Percentiles rank a stretch among this genome's conserved stretches.
Evolutionary conservation across 495 filamentous ascomycete species (phyloP).

Genomic region (Daldinia concentrica): DNA sequence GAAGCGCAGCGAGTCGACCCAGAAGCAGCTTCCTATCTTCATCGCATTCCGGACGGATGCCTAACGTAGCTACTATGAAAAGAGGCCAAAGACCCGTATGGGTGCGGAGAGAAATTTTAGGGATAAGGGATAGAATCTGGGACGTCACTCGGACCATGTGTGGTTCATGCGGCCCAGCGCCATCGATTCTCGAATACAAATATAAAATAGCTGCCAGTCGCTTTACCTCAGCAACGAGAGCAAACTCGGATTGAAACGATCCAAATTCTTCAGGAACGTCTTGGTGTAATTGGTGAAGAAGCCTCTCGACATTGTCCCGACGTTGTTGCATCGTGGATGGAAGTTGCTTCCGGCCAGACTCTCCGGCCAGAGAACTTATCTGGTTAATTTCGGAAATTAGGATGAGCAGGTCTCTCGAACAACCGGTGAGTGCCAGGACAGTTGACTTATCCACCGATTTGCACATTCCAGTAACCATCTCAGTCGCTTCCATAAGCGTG

Average conservation of each 20-base stretch:
- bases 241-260: conserved; percentile 27
- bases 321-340: conserved; percentile 21
- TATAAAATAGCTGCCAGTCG: conserved; percentile 31
- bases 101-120: conserved; percentile 32
- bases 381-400: conserved; percentile 37
- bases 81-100: conserved; percentile 35
- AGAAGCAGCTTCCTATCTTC: conserved; percentile 32
- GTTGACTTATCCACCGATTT: conserved; percentile 26
- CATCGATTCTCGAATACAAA: conserved; percentile 33
- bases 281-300: conserved; percentile 31
- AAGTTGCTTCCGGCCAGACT: conserved; percentile 6
- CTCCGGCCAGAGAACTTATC: conserved; percentile 15
- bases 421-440: conserved; percentile 27
- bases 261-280: conserved; percentile 23
- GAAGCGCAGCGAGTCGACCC: conserved; percentile 25
- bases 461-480: conserved; percentile 34
- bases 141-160: conserved; percentile 31
- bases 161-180: conserved; percentile 29
- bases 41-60: conserved; percentile 34
- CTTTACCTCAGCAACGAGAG: conserved; percentile 32
- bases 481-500: conserved; percentile 25
- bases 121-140: conserved; percentile 26
- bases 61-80: conserved; percentile 35
- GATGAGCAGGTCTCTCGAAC: conserved; percentile 31
- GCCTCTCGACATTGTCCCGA: conserved; percentile 30